A percentile compares a stretch with the other conserved stretches of the same genome.
Conservation (phyloP, 2,329 filamentous ascomycete genomes). For the Xylariaceae sp. region DNA sequence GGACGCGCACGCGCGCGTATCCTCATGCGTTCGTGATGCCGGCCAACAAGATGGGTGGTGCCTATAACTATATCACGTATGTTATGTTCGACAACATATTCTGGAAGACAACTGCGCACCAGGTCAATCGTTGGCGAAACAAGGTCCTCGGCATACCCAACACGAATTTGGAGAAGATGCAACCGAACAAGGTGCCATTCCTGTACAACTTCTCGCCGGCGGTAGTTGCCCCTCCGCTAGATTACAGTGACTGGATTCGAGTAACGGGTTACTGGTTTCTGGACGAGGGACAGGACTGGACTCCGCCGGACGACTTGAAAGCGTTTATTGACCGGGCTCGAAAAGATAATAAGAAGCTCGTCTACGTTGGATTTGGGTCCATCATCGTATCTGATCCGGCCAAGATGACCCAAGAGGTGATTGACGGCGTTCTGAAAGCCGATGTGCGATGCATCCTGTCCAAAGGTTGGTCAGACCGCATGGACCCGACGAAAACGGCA, state of each 20-base stretch:
- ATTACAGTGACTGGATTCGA: constrained; percentile 96
- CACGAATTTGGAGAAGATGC: constrained; percentile 84
- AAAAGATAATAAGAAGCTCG: constrained; percentile 78
- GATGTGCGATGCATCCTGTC: constrained; percentile 92
- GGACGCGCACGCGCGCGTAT: constrained; percentile 92
- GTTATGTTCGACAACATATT: constrained; percentile 96
- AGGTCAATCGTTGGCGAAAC: constrained; percentile 90
- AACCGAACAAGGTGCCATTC: constrained; percentile 96
- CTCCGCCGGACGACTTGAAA: constrained; percentile 67
- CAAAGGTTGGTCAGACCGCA: constrained; percentile 92
- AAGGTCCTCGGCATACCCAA: constrained; percentile 70
- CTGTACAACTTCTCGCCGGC: constrained; percentile 94
- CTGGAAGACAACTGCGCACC: constrained; percentile 86
- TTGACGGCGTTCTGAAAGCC: constrained; percentile 83
- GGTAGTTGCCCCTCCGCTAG: constrained; percentile 88
- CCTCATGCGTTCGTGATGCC: constrained; percentile 94
- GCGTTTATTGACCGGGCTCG: constrained; percentile 82
- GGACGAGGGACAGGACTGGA: constrained; percentile 65
- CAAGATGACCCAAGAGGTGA: constrained; percentile 85
- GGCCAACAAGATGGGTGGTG: constrained; percentile 88
- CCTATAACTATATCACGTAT: constrained; percentile 93
- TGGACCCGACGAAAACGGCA: constrained; percentile 30
- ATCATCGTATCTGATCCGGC: constrained; percentile 88
- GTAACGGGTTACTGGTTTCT: constrained; percentile 99
- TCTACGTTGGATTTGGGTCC: constrained; percentile 95